Percentiles rank a stretch among this genome's conserved stretches.
Evolutionary conservation across 1,139 yeast species (phyloP).

Genomic region (Magnusiomyces ingens): DNA sequence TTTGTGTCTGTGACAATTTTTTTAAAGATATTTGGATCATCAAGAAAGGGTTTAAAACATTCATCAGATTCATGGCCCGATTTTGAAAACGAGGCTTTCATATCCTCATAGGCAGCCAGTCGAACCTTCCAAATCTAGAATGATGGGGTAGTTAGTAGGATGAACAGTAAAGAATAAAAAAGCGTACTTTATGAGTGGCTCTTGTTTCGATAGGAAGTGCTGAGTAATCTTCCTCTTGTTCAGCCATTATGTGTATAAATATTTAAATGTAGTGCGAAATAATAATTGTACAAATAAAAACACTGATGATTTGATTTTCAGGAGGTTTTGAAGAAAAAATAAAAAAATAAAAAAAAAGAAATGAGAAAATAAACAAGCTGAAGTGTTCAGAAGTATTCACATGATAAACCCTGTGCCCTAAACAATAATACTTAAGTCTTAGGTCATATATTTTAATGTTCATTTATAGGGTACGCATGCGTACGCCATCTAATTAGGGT

Average conservation of each 20-base stretch:
- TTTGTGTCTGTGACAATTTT: constrained; percentile 67
- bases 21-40: constrained; percentile 46
- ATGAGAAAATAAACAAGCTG: too few species aligned
- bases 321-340: too few species aligned
- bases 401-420: too few species aligned
- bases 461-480: too few species aligned
- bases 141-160: background rate
- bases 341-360: too few species aligned
- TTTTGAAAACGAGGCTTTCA: constrained; percentile 45
- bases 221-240: constrained; percentile 50
- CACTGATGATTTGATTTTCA: too few species aligned
- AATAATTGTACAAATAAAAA: too few species aligned
- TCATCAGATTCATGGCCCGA: constrained; percentile 52
- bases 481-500: too few species aligned
- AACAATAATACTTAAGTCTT: too few species aligned
- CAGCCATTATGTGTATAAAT: constrained; percentile 10
- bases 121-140: constrained; percentile 79
- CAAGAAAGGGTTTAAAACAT: constrained; percentile 44
- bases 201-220: constrained; percentile 60
- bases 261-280: too few species aligned
- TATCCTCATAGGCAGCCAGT: constrained; percentile 67
- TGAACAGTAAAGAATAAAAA: background rate
- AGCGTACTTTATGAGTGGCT: constrained; percentile 50
- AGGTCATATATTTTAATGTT: too few species aligned
- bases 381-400: too few species aligned